phyloP scores from a whole-genome alignment of 768 basidiomycete species.

The Rhizopogon rudus region DNA sequence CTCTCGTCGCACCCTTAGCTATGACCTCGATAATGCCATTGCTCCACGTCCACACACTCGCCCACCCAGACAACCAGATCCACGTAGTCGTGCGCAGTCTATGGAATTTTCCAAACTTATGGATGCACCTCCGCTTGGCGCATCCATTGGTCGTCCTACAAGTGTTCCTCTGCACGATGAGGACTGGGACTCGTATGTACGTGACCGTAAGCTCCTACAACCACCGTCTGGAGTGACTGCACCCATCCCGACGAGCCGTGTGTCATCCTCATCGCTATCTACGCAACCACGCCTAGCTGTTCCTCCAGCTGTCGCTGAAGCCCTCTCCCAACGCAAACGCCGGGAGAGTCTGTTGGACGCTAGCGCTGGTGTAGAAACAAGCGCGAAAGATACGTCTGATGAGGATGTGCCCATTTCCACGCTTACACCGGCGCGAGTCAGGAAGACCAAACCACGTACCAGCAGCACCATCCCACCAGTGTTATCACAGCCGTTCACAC shows the following conservation, averaged over 20 bases:
- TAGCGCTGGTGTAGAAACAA: conserved; percentile 22
- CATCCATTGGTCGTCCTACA: conserved; percentile 61
- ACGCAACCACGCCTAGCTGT: conserved; percentile 45
- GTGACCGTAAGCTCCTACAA: conserved; percentile 78
- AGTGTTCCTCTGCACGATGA: conserved; percentile 69
- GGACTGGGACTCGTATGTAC: conserved; percentile 87
- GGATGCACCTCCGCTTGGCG: conserved; percentile 39
- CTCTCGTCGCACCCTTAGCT: conserved; percentile 64
- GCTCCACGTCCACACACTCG: conserved; percentile 55
- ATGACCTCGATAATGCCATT: conserved; percentile 54
- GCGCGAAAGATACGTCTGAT: conserved; percentile 30
- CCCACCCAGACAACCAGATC: conserved; percentile 64
- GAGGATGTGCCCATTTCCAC: conserved; percentile 28
- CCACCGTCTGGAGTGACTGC: conserved; percentile 76
- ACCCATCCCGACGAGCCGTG: conserved; percentile 66
- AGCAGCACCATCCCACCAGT: conserved; percentile 22
- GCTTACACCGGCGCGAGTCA: conserved; percentile 11
- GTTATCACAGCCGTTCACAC: conserved; percentile 17
- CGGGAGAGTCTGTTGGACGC: conserved; percentile 64
- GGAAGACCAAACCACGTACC: conserved; percentile 13
- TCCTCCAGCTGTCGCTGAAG: conserved; percentile 70
- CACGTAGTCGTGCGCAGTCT: conserved; percentile 65
- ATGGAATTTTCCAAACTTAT: conserved; percentile 59
- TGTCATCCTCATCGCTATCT: conserved; percentile 16
- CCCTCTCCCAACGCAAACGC: conserved; percentile 62